A percentile compares a stretch with the other conserved stretches of the same genome.
Evolutionary conservation across 257 asterid genomes (phyloP).

Genomic region (Apocynum venetum): DNA sequence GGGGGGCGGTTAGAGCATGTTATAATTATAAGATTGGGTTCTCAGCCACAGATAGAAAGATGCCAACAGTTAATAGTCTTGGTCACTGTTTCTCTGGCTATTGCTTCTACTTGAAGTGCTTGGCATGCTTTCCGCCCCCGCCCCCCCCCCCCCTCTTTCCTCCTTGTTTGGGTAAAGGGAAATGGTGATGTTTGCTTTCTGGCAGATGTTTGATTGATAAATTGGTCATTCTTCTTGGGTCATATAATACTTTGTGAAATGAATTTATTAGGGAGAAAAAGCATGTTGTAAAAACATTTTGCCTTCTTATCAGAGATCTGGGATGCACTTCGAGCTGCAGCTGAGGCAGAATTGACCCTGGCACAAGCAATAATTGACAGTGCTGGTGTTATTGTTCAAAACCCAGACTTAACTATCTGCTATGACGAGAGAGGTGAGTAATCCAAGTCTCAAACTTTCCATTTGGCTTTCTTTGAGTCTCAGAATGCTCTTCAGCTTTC

Average conservation of each 20-base stretch:
- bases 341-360: slow-evolving; percentile 56
- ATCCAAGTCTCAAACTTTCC: neutral
- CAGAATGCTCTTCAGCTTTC: neutral
- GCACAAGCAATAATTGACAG: slow-evolving; percentile 59
- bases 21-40: neutral
- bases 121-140: neutral
- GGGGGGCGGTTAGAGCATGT: neutral
- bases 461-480: neutral
- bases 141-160: too few species aligned
- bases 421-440: slow-evolving; percentile 76
- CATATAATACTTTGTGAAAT: neutral
- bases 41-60: neutral
- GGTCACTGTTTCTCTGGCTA: neutral
- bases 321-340: slow-evolving; percentile 80
- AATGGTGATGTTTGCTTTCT: neutral
- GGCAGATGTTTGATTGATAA: neutral
- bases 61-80: neutral
- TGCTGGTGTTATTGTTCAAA: slow-evolving; percentile 74
- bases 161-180: neutral
- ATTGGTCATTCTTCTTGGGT: neutral
- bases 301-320: slow-evolving; percentile 51
- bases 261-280: slow-evolving; percentile 1
- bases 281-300: neutral
- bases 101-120: neutral
- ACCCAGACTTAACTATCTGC: slow-evolving; percentile 73